Conservation (phyloP, 129 eudicot genomes). For the Centaurea solstitialis region DNA sequence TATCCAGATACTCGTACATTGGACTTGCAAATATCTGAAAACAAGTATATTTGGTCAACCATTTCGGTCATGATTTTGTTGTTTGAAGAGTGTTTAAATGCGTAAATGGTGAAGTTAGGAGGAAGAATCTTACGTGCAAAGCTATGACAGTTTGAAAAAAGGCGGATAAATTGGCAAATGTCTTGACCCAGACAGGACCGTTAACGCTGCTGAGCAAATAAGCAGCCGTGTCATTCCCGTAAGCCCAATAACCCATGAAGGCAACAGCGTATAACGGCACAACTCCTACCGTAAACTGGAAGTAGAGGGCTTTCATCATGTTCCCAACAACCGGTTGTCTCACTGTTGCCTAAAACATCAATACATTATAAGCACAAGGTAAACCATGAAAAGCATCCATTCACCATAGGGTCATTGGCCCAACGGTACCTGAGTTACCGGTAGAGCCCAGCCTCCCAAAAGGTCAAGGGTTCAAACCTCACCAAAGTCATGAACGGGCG, state of each 20-base stretch:
- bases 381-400: neutral
- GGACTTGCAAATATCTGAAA: constrained; percentile 93
- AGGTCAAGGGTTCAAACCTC: neutral
- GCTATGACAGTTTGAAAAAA: constrained; percentile 82
- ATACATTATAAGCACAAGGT: neutral
- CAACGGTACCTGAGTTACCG: neutral
- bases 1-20: constrained; percentile 91
- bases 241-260: constrained; percentile 94
- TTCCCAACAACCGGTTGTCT: constrained; percentile 77
- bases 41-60: neutral
- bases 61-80: neutral
- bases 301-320: constrained; percentile 95
- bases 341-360: constrained; percentile 79
- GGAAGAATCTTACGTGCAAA: constrained; percentile 61
- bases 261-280: constrained; percentile 73
- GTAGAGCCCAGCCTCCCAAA: too few relatives aligned
- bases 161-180: constrained; percentile 66
- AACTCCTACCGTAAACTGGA: constrained; percentile 83
- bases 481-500: neutral
- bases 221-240: constrained; percentile 53
- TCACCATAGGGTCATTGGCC: neutral
- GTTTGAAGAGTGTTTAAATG: constrained; percentile 3
- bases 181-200: constrained; percentile 83
- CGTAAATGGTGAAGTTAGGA: neutral
- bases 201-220: constrained; percentile 72